Conservation (phyloP, 805 yeast genomes). For the Candida palmyrensis region DNA sequence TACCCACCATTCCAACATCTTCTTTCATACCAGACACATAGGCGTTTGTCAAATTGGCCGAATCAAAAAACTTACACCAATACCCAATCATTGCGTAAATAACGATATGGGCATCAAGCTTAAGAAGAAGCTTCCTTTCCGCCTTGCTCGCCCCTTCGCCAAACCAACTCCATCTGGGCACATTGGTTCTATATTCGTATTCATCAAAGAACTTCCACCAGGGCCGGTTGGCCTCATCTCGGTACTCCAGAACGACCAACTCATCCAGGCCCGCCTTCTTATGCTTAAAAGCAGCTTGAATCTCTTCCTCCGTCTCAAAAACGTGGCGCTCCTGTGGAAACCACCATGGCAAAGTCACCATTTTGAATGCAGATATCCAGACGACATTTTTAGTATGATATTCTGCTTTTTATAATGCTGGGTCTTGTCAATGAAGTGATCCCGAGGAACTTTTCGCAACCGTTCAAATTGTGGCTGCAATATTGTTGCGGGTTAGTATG, state of each 20-base stretch:
- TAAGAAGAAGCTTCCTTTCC: slow-evolving; percentile 24
- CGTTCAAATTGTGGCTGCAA: no score
- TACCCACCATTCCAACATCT: slow-evolving; percentile 20
- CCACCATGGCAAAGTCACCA: slow-evolving; percentile 10
- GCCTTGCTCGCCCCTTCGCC: slow-evolving; percentile 21
- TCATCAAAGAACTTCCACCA: slow-evolving; percentile 45
- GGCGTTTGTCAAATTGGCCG: slow-evolving; percentile 19
- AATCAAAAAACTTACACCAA: slow-evolving; percentile 20
- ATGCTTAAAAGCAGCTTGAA: not conserved
- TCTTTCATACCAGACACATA: slow-evolving; percentile 21
- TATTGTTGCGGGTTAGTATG: no score
- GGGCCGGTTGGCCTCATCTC: slow-evolving; percentile 49
- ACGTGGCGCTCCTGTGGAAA: slow-evolving; percentile 12
- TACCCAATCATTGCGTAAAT: slow-evolving; percentile 22
- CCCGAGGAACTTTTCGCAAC: no score
- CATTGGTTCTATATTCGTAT: slow-evolving; percentile 21
- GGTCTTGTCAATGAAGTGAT: no score
- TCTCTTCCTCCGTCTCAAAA: slow-evolving; percentile 6
- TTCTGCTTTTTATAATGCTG: no score
- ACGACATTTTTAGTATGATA: no score
- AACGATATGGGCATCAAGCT: slow-evolving; percentile 22
- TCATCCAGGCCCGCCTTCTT: not conserved
- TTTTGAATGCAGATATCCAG: not conserved
- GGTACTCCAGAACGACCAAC: slow-evolving; percentile 29
- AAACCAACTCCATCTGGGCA: slow-evolving; percentile 19